Conservation (phyloP, 805 yeast genomes). For the Yamadazyma ubonensis region DNA sequence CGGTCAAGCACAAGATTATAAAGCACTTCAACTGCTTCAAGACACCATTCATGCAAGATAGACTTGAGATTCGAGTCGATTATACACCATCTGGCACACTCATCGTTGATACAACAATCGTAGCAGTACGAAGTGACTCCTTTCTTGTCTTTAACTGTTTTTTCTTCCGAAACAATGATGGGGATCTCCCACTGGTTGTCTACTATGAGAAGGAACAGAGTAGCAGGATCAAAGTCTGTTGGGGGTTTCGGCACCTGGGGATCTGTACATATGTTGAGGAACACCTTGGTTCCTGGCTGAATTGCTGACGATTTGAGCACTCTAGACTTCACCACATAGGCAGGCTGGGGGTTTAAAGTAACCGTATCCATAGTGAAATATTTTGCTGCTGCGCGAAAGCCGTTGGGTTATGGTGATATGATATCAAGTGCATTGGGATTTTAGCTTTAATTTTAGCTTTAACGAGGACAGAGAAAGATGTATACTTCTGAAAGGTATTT, state of each 20-base stretch:
- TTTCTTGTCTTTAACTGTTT: constrained; percentile 64
- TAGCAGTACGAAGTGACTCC: constrained; percentile 63
- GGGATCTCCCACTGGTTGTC: constrained; percentile 86
- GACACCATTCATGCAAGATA: constrained; percentile 77
- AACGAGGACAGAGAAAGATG: too few species aligned
- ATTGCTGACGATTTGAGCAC: constrained; percentile 35
- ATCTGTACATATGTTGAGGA: constrained; percentile 75
- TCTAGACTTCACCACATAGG: constrained; percentile 70
- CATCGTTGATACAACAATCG: constrained; percentile 75
- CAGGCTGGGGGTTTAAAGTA: constrained; percentile 54
- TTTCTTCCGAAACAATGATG: constrained; percentile 60
- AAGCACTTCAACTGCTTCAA: constrained; percentile 71
- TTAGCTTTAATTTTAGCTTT: too few species aligned
- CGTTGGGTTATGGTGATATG: too few species aligned
- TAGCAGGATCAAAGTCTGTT: constrained; percentile 51
- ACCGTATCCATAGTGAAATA: constrained; percentile 14
- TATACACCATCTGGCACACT: constrained; percentile 61
- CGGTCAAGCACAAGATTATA: constrained; percentile 53
- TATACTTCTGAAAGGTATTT: too few species aligned
- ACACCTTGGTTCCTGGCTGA: constrained; percentile 53
- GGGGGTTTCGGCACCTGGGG: constrained; percentile 62
- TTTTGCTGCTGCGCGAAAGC: too few species aligned
- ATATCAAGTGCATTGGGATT: too few species aligned
- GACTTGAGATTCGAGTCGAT: constrained; percentile 57
- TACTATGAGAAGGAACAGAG: constrained; percentile 61